Base-by-base conservation (phyloP, 2,329 filamentous ascomycete genomes). In the Diaporthe australafricana region DNA sequence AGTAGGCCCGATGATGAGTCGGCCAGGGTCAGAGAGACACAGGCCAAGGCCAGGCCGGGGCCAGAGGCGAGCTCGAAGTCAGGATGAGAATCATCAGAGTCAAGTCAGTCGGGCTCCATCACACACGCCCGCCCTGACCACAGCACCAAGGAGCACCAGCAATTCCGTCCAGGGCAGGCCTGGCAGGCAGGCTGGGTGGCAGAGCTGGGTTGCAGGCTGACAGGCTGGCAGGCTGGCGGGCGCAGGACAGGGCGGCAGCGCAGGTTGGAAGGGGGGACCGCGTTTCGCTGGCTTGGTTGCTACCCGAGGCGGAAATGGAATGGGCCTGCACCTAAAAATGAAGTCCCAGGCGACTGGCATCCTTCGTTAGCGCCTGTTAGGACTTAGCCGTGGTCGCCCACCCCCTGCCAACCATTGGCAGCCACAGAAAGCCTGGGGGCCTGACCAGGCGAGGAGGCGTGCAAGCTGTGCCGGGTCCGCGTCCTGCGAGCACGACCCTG, bases 1-100 rank as follows among this genome's bases (percentile, higher is more conserved):
- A 63, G 50, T 55, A 70, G 68, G 68, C 30, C 68, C 68, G 68
- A 70, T 55, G 48, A 67, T 40, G n/a, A 66, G 50, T 25, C 30
- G 68, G 47, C 68, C 68, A 45, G 68, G 68, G 47, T 32, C 20
- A 17, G 57, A 63, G 42, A 48, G 27, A 62, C 57, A 62, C 17
- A 32, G 57, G 30, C 45, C 45, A 48, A 63, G 57, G 42, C 42
- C 53, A 57, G 55, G 55, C 32, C 38, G 35, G 32, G 38, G 14
- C 53, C 11, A 42, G 22, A 57, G 32, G 35, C 32, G 35, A 56
- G 53, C 35, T 45, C 30, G 52, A 52, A 20, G 48, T 55, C 35
- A 14, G 35, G 52, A 53, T 25, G 52, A 32, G 25, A 67, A 8
- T 67, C 48, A 42, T 14, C 52, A 55, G 27, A 35, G 30, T 55